phyloP scores from a whole-genome alignment of 2,329 filamentous ascomycete species.

The Cyanodermella asteris region DNA sequence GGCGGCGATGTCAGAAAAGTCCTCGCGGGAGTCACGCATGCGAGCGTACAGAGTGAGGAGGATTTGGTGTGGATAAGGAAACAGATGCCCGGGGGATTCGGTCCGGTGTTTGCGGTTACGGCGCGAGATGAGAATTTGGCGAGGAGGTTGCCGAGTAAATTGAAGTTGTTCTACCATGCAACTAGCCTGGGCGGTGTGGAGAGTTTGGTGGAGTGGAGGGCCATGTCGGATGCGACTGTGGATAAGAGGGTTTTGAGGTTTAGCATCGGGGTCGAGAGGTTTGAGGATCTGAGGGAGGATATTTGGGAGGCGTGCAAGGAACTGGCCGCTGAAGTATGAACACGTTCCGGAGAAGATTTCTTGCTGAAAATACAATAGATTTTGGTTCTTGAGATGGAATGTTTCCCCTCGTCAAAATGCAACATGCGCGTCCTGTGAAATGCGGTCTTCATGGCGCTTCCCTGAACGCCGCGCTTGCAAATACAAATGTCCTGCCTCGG shows the following conservation, averaged over 20 bases:
- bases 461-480: too few species aligned
- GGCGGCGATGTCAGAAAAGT: conserved; percentile 27
- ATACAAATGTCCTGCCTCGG: too few species aligned
- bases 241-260: conserved; percentile 55
- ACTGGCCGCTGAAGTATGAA: too few species aligned
- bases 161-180: conserved; percentile 77
- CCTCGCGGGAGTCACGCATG: conserved; percentile 47
- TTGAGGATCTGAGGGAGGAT: conserved; percentile 66
- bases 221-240: conserved; percentile 59
- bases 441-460: too few species aligned
- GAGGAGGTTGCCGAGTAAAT: conserved; percentile 48
- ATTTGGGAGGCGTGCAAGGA: conserved; percentile 43
- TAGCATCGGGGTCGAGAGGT: conserved; percentile 69
- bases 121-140: conserved; percentile 41
- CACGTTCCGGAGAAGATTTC: too few species aligned
- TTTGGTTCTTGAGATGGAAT: background rate
- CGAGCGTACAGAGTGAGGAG: conserved; percentile 51
- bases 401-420: background rate
- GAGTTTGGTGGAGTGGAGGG: conserved; percentile 88
- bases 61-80: conserved; percentile 45
- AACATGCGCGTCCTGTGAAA: background rate
- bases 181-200: conserved; percentile 88
- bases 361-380: too few species aligned
- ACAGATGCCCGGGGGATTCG: conserved; percentile 85
- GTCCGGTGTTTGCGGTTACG: conserved; percentile 64